Base-by-base conservation (phyloP, 2,329 filamentous ascomycete genomes). In the Ophiocordyceps camponoti-leonardi region DNA sequence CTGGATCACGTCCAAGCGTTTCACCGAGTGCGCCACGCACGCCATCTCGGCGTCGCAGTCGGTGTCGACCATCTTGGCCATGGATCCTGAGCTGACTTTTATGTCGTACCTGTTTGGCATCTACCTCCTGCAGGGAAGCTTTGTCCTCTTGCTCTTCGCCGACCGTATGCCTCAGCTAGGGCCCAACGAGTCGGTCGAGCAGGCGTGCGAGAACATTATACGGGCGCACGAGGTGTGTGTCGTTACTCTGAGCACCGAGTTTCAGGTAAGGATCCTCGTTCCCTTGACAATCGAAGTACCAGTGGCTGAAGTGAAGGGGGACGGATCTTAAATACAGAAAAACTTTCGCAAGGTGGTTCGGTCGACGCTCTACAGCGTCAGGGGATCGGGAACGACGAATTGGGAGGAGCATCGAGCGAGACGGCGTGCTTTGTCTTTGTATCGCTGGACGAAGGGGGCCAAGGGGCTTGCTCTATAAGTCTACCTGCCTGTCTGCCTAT, bases 321-420 rank as follows among this genome's bases (percentile, higher is more conserved):
- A n/a, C n/a, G n/a, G n/a, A n/a, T n/a, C 12, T 6, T 3, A 18
- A 16, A 20, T 4, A 20, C 33, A 72, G 68, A 66, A 69, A 57
- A 73, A 73, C 49, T 75, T 75, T 52, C 64, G 71, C 28, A 72
- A 71, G 50, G 70, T 75, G 0, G 62, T 75, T 49, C 56, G 68
- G 11, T 67, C 65, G 2, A 69, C 67, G 13, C 53, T 71, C n/a
- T 67, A 68, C 43, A 64, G 65, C 48, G 67, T 67, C 2, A 62
- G 64, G n/a, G 63, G 65, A 13, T 56, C 58, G 11, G 61, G 62
- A 14, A 58, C 59, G 40, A 59, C 60, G 14, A 60, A 65, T 20
- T 61, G 60, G 53, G 64, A 67, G 43, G 66, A 69, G 52, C 63
- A 65, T 42, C 59, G 61, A 58, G 69, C 60, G 47, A 61, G 62